These are phyloP conservation scores for Gynandropsis gynandra DNA, from an alignment of 345 rosid species.

Conservation along the genomic window DNA sequence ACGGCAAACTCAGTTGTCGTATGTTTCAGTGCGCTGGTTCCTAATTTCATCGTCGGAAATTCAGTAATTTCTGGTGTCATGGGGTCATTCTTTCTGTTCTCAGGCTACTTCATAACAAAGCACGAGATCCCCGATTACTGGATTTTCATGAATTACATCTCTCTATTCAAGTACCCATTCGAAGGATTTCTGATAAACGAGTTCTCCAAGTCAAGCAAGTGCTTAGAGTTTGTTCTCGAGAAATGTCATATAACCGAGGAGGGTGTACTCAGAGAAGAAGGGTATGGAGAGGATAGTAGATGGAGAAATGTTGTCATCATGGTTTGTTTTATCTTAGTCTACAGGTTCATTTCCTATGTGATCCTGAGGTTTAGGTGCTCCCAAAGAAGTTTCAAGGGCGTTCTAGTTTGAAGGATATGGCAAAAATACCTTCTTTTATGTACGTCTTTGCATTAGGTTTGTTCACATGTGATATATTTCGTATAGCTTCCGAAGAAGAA, in stretches of 20 bases:
- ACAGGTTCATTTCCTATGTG: constrained; percentile 75
- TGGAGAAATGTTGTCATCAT: constrained; percentile 79
- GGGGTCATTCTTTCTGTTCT: constrained; percentile 95
- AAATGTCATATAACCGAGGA: constrained; percentile 57
- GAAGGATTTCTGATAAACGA: constrained; percentile 90
- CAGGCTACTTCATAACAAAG: constrained; percentile 86
- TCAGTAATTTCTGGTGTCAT: constrained; percentile 87
- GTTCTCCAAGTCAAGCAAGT: constrained; percentile 70
- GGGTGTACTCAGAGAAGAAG: constrained; percentile 66
- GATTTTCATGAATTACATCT: constrained; percentile 92
- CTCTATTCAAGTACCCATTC: constrained; percentile 92
- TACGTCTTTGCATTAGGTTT: constrained; percentile 23
- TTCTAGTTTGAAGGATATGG: constrained; percentile 24
- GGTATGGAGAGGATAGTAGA: constrained; percentile 52
- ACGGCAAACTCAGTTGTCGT: constrained; percentile 95
- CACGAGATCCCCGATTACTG: constrained; percentile 74
- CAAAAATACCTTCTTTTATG: constrained; percentile 19
- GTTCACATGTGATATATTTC: constrained; percentile 41
- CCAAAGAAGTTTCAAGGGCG: constrained; percentile 31
- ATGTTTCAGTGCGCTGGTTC: constrained; percentile 86
- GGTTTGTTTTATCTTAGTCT: constrained; percentile 60
- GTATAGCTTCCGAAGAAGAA: constrained; percentile 23
- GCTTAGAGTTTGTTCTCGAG: constrained; percentile 64
- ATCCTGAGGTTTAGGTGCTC: constrained; percentile 76
- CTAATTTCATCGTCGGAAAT: constrained; percentile 85